Base-by-base conservation (phyloP, 1,284 basidiomycete genomes). In the Marasmius oreades region DNA sequence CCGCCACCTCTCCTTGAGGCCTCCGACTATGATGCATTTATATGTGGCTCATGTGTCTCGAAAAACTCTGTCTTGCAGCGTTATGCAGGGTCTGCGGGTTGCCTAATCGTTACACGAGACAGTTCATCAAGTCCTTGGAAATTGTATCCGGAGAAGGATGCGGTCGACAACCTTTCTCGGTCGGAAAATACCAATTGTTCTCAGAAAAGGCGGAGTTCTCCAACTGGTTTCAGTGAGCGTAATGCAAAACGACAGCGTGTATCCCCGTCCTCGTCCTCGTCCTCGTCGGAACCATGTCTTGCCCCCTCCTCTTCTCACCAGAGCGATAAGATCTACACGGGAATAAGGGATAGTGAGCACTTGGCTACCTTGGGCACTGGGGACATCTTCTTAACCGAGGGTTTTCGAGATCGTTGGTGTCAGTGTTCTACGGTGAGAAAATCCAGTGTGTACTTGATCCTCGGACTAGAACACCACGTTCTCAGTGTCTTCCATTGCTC, bases 321-420 rank as follows among this genome's bases (percentile, higher is more conserved):
- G 28, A 79, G 76, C 5, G 76, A 78, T 61, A 67, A 63, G 31
- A 70, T 86, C 22, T 64, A 78, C 16, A 61, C 66, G 14, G 63
- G 66, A 47, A 51, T 61, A 34, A 54, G 63, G 33, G 37, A 48
- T 6, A 66, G 70, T 55, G 52, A 63, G 12, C 60, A 67, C 47
- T 44, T 55, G 28, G 28, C 10, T 36, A 69, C 68, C 39, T 63
- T 77, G 52, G 82, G 86, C 22, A 69, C 77, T 1, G 87, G 88
- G 0, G 90, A 92, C 63, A 67, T 91, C 24, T 92, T 92, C 69
- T 70, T 92, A 47, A 82, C 81, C 0, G 81, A 85, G 20, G 84
- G 82, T 18, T 92, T 85, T 72, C 79, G 87, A 57, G 73, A 81
- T 50, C 78, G 85, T 18, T 92, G 88, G 90, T 92, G 90, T 69